A percentile compares a stretch with the other conserved stretches of the same genome.
Evolutionary conservation across 2,329 filamentous ascomycete genomes (phyloP).

Genomic region (Penicillium sp.): DNA sequence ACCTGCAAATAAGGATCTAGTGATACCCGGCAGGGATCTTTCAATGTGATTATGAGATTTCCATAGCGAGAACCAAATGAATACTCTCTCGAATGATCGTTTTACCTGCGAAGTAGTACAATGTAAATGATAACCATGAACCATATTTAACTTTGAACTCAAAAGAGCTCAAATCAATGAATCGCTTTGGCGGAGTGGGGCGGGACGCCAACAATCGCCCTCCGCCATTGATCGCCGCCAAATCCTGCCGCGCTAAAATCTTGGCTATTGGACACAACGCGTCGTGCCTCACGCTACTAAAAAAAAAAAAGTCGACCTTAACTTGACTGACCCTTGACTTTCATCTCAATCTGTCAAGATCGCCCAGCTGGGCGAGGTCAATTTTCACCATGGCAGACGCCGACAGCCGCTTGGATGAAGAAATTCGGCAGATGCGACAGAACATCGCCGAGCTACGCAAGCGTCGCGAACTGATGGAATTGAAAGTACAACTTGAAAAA

Average conservation of each 20-base stretch:
- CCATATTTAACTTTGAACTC: too few relatives aligned
- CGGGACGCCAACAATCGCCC: too few relatives aligned
- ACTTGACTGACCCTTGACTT: too few relatives aligned
- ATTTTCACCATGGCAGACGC: not conserved
- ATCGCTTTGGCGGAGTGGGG: too few relatives aligned
- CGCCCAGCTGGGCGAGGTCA: too few relatives aligned
- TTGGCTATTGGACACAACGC: not conserved
- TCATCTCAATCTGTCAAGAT: too few relatives aligned
- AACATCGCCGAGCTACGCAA: not conserved
- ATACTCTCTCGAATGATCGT: not conserved
- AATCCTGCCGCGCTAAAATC: not conserved
- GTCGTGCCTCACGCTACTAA: too few relatives aligned
- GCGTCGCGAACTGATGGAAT: slow-evolving; percentile 1
- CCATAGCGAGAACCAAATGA: not conserved
- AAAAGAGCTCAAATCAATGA: too few relatives aligned
- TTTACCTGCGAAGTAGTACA: too few relatives aligned
- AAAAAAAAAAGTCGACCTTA: not conserved
- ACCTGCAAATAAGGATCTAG: not conserved
- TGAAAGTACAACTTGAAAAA: not conserved
- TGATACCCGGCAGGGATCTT: not conserved
- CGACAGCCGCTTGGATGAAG: not conserved
- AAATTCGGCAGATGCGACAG: not conserved
- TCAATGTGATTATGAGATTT: not conserved
- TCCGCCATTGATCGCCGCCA: not conserved
- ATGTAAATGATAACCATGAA: too few relatives aligned